phyloP scores from a whole-genome alignment of 768 basidiomycete genomes.

The Nidularia pulvinata region DNA sequence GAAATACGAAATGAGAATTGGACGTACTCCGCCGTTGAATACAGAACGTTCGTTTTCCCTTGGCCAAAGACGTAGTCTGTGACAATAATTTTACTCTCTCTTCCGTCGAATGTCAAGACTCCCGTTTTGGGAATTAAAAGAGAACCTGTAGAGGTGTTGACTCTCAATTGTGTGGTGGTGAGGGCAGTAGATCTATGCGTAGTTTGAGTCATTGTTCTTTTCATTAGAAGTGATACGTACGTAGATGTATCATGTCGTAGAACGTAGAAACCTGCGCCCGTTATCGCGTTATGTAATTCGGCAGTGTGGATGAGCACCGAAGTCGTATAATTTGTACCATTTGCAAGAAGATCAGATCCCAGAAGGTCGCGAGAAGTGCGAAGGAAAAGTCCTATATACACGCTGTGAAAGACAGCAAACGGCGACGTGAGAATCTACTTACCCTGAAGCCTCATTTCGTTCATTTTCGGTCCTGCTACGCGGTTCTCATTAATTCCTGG shows the following conservation, averaged over 20 bases:
- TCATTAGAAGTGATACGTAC: too few relatives aligned
- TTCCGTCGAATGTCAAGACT: slow-evolving; percentile 37
- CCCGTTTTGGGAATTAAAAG: slow-evolving; percentile 36
- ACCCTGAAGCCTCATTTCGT: slow-evolving; percentile 55
- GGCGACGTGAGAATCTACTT: not conserved
- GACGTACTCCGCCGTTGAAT: slow-evolving; percentile 46
- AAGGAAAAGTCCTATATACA: slow-evolving; percentile 42
- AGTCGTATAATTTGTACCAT: slow-evolving; percentile 49
- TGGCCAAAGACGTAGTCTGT: slow-evolving; percentile 45
- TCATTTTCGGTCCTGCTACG: slow-evolving; percentile 46
- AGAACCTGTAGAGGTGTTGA: slow-evolving; percentile 38
- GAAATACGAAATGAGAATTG: not conserved
- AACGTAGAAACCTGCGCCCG: slow-evolving; percentile 47
- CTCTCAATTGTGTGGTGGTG: slow-evolving; percentile 37
- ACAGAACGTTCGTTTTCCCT: slow-evolving; percentile 29
- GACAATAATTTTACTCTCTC: slow-evolving; percentile 50
- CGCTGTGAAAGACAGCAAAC: not conserved
- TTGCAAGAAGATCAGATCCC: slow-evolving; percentile 39
- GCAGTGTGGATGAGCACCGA: slow-evolving; percentile 40
- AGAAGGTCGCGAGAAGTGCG: slow-evolving; percentile 49
- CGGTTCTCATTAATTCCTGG: slow-evolving; percentile 52
- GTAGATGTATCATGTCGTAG: slow-evolving; percentile 42
- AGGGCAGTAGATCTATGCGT: slow-evolving; percentile 37
- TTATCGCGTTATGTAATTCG: slow-evolving; percentile 43
- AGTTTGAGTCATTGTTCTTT: too few relatives aligned